Evolutionary conservation across 805 yeast genomes (phyloP).

Genomic region (Cyberlindnera euphorbiiphila): DNA sequence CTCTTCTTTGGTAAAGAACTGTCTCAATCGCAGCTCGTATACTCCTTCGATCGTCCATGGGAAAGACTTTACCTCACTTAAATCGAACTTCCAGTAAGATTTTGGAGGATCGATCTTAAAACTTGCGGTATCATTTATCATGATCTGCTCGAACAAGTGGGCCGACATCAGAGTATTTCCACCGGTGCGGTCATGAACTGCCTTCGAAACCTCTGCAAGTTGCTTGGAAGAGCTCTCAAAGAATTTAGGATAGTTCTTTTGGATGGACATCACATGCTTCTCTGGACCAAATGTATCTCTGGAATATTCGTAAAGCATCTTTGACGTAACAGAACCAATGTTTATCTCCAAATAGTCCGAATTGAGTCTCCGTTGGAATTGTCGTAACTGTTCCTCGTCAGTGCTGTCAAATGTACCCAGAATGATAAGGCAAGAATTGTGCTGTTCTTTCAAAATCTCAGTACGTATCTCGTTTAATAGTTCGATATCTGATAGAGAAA

Average conservation of each 20-base stretch:
- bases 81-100: constrained; percentile 1
- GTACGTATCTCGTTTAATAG: constrained; percentile 27
- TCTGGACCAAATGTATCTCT: constrained; percentile 6
- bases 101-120: neutral
- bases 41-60: constrained; percentile 13
- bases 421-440: constrained; percentile 26
- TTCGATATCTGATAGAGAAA: constrained; percentile 31
- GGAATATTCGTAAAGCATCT: neutral
- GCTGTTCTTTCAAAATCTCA: constrained; percentile 24
- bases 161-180: constrained; percentile 5
- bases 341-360: constrained; percentile 18
- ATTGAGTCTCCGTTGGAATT: constrained; percentile 21
- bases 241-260: constrained; percentile 8
- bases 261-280: neutral
- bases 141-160: constrained; percentile 1
- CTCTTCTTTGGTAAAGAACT: constrained; percentile 23
- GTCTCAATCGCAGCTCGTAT: constrained; percentile 17
- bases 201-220: too few species aligned
- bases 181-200: neutral
- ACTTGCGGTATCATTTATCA: neutral
- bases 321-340: constrained; percentile 2
- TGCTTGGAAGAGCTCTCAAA: neutral
- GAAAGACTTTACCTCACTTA: neutral
- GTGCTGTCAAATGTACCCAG: constrained; percentile 25
- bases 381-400: constrained; percentile 9